These are phyloP conservation scores for Cyclotella atomus DNA, from an alignment of 108 stramenopile genomes.

Conservation along the genomic window DNA sequence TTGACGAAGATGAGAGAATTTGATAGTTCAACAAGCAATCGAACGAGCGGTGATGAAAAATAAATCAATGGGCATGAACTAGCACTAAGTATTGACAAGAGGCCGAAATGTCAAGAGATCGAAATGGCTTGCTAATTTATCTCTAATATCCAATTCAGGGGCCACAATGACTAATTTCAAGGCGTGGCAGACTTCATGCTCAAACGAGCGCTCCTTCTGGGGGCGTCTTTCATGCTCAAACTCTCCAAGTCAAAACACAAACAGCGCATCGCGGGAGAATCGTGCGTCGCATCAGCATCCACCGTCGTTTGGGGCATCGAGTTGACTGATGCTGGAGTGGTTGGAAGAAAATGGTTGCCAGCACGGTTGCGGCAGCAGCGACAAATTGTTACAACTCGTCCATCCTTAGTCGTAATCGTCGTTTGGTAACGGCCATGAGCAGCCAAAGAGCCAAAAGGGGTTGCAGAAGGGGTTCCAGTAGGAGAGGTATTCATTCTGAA, in stretches of 20 bases:
- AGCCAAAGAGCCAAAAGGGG: neutral
- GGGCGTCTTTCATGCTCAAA: conserved; percentile 4
- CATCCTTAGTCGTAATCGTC: conserved; percentile 5
- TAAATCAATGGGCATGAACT: neutral
- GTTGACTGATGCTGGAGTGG: neutral
- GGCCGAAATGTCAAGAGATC: no score
- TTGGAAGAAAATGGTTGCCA: neutral
- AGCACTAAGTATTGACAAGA: no score
- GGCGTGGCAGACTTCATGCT: neutral
- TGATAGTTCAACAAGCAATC: neutral
- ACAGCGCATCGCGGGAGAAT: neutral
- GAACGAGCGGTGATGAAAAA: neutral
- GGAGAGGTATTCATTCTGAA: neutral
- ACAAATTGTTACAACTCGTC: neutral
- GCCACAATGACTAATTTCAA: neutral
- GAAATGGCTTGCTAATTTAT: no score
- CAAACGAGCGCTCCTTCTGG: conserved; percentile 5
- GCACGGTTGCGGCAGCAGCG: conserved; percentile 17
- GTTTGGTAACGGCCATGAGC: conserved; percentile 14
- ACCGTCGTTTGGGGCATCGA: neutral
- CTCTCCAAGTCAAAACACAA: conserved; percentile 8
- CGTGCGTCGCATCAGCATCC: neutral
- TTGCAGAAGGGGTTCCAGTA: conserved; percentile 9
- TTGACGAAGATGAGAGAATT: conserved; percentile 34
- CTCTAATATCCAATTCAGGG: no score